phyloP scores from a whole-genome alignment of 805 yeast species.

The Candida ponderosae region DNA sequence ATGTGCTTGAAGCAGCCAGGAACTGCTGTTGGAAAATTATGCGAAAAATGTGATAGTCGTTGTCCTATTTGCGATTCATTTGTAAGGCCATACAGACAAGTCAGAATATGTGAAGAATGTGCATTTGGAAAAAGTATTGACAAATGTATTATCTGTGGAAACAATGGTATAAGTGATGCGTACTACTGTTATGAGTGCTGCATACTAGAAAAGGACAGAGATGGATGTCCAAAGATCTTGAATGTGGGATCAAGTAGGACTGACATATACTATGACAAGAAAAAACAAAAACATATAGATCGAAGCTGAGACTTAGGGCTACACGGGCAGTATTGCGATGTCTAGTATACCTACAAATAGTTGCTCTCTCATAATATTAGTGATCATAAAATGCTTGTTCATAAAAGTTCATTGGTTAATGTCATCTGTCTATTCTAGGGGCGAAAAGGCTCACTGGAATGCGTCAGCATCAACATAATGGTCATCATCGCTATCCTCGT shows the following conservation, averaged over 20 bases:
- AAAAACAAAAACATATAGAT: slow-evolving; percentile 23
- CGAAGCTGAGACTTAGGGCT: background rate
- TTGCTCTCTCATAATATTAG: too few relatives aligned
- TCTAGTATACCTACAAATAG: too few relatives aligned
- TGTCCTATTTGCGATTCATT: slow-evolving; percentile 88
- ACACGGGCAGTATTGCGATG: too few relatives aligned
- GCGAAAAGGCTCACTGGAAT: too few relatives aligned
- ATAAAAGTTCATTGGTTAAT: too few relatives aligned
- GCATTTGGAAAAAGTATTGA: slow-evolving; percentile 59
- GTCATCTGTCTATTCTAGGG: too few relatives aligned
- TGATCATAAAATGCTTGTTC: too few relatives aligned
- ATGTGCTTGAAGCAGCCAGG: slow-evolving; percentile 88
- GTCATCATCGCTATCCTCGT: too few relatives aligned
- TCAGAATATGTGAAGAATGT: slow-evolving; percentile 78
- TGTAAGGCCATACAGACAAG: slow-evolving; percentile 62
- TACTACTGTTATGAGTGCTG: slow-evolving; percentile 86
- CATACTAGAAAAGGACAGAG: slow-evolving; percentile 67
- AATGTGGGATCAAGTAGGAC: slow-evolving; percentile 74
- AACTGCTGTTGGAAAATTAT: slow-evolving; percentile 55
- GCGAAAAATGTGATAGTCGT: slow-evolving; percentile 83
- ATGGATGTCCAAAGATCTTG: slow-evolving; percentile 84
- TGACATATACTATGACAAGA: slow-evolving; percentile 57
- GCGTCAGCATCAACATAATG: too few relatives aligned
- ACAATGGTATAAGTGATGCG: slow-evolving; percentile 58
- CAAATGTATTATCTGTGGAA: slow-evolving; percentile 76